Base-by-base conservation (phyloP, 352 stramenopile genomes). In the Aphanomyces cochlioides region DNA sequence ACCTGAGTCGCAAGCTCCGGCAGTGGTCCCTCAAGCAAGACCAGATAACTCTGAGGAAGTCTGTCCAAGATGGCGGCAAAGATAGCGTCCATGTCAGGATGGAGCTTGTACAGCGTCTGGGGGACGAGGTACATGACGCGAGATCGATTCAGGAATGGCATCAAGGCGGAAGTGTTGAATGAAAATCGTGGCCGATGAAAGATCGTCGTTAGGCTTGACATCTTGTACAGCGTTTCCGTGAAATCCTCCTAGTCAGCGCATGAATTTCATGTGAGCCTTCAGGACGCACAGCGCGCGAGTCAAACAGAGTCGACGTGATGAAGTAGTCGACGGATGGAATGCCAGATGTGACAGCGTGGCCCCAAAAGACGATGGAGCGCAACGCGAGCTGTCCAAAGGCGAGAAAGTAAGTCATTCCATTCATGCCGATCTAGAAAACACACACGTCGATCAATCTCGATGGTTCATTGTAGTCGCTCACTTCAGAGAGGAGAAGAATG, bases 61-160 rank as follows among this genome's bases (percentile, higher is more conserved):
- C 50, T 7, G 1, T 56, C 50, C 1, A 90, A 58, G 5, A 90
- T 74, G 6, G 67, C 48, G 12, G 78, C 74, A n/a, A 92, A 48
- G 36, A 89, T 56, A 0, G 3, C 10, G 45, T 92, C 84, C 17
- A 92, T 85, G 56, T 83, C 80, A 3, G 81, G 78, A 56, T 90
- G 84, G 0, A 92, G 73, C 57, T 90, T 92, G 70, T 88, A 88
- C 21, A 92, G 74, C 7, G 82, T 89, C 66, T 90, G 84, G 13
- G 84, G 84, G 0, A 88, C 65, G 12, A 90, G 67, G 19, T 89
- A 76, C 63, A 91, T 79, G 17, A 69, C 73, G 36, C 75, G 60
- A 5, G 5, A 63, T 56, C 6, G 21, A 56, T 6, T 74, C 63
- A 43, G 70, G 56, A 38, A 15, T 17, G 67, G 67, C 39, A 69